A percentile compares a stretch with the other conserved stretches of the same genome.
phyloP scores from a whole-genome alignment of 305 asterid genomes.

The Fraxinus sp. region DNA sequence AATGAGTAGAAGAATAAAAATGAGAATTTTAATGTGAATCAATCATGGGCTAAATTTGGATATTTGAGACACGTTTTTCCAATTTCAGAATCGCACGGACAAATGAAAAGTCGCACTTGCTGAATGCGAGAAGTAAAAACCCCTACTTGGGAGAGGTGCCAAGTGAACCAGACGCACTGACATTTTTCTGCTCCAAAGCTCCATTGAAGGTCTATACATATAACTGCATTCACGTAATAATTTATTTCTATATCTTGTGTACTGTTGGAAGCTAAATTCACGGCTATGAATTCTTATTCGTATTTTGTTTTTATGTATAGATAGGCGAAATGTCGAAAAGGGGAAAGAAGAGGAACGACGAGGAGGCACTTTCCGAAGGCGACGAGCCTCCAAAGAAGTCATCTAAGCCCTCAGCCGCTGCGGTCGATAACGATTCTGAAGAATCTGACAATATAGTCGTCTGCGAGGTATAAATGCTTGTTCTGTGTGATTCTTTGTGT shows the following conservation, averaged over 20 bases:
- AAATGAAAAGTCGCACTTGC: background rate
- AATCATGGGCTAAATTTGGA: no score
- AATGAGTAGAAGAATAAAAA: no score
- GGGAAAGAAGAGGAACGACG: constrained; percentile 64
- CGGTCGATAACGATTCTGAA: constrained; percentile 41
- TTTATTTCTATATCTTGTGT: background rate
- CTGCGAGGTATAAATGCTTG: constrained; percentile 52
- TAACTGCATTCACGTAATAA: background rate
- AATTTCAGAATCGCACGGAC: background rate
- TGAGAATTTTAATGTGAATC: no score
- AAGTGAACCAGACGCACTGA: background rate
- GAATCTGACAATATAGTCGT: constrained; percentile 56
- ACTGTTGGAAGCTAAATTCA: background rate
- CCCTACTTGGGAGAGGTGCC: background rate
- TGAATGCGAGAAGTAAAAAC: background rate
- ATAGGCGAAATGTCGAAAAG: constrained; percentile 57
- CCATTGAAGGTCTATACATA: background rate
- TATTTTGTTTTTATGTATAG: background rate
- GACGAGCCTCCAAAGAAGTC: constrained; percentile 59
- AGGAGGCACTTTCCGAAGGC: constrained; percentile 49
- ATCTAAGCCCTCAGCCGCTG: constrained; percentile 29
- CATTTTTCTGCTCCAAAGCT: background rate
- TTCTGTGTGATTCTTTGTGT: background rate
- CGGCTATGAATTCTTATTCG: background rate
- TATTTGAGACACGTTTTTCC: background rate